Evolutionary conservation across 1,139 yeast genomes (phyloP).

Genomic region (Nakaseomyces uthaithaninus): DNA sequence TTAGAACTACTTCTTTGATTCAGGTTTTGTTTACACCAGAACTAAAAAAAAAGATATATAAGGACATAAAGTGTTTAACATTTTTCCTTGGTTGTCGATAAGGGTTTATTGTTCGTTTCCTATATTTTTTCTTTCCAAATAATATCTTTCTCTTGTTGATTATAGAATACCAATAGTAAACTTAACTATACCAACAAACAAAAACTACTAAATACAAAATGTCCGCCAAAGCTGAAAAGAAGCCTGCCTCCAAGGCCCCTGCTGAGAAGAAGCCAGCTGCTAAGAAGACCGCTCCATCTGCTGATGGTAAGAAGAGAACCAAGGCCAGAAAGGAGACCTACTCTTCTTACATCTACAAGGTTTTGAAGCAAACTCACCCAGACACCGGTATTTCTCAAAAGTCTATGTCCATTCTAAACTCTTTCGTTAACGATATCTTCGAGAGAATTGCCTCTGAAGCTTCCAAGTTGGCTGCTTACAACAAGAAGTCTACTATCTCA

Average conservation of each 20-base stretch:
- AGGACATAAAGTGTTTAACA: too few species aligned
- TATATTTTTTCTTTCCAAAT: not conserved
- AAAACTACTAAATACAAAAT: conserved; percentile 35
- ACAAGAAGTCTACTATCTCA: conserved; percentile 97
- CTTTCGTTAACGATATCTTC: conserved; percentile 92
- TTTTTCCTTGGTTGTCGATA: too few species aligned
- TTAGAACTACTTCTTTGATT: too few species aligned
- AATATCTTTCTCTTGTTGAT: not conserved
- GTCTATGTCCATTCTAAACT: conserved; percentile 99
- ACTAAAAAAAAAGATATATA: too few species aligned
- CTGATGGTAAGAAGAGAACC: conserved; percentile 86
- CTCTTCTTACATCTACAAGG: conserved; percentile 98
- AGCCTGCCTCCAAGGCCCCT: conserved; percentile 98
- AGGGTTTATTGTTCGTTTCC: not conserved
- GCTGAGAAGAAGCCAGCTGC: conserved; percentile 97
- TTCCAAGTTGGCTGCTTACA: conserved; percentile 98
- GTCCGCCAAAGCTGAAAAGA: conserved; percentile 83
- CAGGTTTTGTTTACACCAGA: too few species aligned
- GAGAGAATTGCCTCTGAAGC: conserved; percentile 97
- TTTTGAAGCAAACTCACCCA: conserved; percentile 97
- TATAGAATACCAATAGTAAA: not conserved
- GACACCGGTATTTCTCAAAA: conserved; percentile 99
- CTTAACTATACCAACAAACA: conserved; percentile 9
- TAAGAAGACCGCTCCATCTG: conserved; percentile 75
- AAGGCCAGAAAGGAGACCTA: conserved; percentile 98